These are phyloP conservation scores for Actinomortierella wolfii DNA, from an alignment of 371 early-diverging fungal species.

Conservation along the genomic window DNA sequence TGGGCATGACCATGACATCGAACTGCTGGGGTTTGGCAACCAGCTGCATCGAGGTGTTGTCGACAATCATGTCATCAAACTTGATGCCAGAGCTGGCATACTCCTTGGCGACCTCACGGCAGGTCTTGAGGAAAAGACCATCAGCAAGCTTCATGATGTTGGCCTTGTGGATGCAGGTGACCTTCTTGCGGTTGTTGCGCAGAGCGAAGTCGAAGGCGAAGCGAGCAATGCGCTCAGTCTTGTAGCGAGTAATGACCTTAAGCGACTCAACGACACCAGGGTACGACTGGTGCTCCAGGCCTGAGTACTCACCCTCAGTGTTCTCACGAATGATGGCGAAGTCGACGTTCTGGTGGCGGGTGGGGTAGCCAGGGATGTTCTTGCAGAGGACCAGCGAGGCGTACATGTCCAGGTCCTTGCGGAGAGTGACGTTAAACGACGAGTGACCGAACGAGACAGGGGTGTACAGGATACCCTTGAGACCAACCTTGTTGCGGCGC, in stretches of 20 bases:
- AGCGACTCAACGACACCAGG: constrained; percentile 98
- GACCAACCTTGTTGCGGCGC: constrained; percentile 92
- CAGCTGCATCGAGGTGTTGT: constrained; percentile 98
- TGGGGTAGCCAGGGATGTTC: constrained; percentile 81
- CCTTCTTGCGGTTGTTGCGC: constrained; percentile 95
- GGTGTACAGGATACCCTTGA: constrained; percentile 96
- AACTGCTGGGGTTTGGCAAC: constrained; percentile 96
- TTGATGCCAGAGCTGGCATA: constrained; percentile 87
- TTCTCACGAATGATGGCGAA: constrained; percentile 98
- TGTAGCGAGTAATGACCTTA: constrained; percentile 92
- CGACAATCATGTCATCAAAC: constrained; percentile 98
- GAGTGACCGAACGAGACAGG: constrained; percentile 89
- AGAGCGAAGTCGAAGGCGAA: constrained; percentile 98
- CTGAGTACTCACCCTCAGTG: constrained; percentile 98
- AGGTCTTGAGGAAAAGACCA: constrained; percentile 94
- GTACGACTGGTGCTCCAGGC: constrained; percentile 95
- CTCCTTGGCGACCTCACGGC: constrained; percentile 91
- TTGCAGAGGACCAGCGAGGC: constrained; percentile 87
- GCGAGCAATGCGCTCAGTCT: constrained; percentile 96
- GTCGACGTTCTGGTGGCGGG: constrained; percentile 91
- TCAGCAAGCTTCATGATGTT: constrained; percentile 99
- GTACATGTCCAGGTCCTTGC: constrained; percentile 96
- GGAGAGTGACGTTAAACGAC: constrained; percentile 93
- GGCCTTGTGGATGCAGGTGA: constrained; percentile 98
- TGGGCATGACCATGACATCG: constrained; percentile 97